Percentiles rank a stretch among this genome's conserved stretches.
phyloP scores from a whole-genome alignment of 768 basidiomycete genomes.

The Pholiota microspora region DNA sequence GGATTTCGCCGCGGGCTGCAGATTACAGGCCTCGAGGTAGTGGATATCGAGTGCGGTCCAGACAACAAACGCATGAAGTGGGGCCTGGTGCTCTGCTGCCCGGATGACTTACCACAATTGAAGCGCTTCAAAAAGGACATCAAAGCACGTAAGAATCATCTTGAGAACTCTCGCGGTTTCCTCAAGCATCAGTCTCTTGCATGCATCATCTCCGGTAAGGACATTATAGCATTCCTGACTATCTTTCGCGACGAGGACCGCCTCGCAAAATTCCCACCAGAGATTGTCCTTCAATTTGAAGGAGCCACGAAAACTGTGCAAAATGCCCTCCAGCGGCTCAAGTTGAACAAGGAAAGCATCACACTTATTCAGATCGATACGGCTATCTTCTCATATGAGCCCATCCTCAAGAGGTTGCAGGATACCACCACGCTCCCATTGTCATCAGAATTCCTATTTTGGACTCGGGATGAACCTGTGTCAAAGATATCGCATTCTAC shows the following conservation, averaged over 20 bases:
- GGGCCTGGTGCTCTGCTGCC: conserved; percentile 38
- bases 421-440: conserved; percentile 43
- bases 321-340: conserved; percentile 39
- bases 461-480: conserved; percentile 33
- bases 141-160: conserved; percentile 34
- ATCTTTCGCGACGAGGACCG: conserved; percentile 54
- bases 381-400: conserved; percentile 61
- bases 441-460: conserved; percentile 49
- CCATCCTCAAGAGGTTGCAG: conserved; percentile 58
- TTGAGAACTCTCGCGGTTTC: conserved; percentile 38
- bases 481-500: conserved; percentile 10
- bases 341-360: conserved; percentile 27
- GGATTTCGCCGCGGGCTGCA: conserved; percentile 35
- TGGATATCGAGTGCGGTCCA: conserved; percentile 35
- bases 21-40: conserved; percentile 32
- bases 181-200: conserved; percentile 54
- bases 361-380: conserved; percentile 58
- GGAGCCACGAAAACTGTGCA: conserved; percentile 38
- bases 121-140: conserved; percentile 21
- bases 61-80: conserved; percentile 30
- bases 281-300: conserved; percentile 53
- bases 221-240: conserved; percentile 51
- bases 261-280: conserved; percentile 44
- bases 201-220: conserved; percentile 47
- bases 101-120: conserved; percentile 34